phyloP scores from a whole-genome alignment of 2,329 filamentous ascomycete genomes.

The Trichoderma hamatum region DNA sequence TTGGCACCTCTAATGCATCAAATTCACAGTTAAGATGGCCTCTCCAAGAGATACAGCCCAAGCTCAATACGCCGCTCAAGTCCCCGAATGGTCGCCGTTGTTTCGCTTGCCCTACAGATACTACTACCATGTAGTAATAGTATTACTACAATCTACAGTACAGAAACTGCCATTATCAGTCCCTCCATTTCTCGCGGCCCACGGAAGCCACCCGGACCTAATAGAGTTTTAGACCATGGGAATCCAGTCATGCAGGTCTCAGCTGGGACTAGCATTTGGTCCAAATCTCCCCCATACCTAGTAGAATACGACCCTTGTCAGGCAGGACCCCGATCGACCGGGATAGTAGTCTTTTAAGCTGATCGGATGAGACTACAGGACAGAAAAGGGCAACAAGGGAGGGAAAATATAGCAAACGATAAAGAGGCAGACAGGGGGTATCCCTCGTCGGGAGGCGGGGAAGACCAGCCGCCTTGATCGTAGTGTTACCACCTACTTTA shows the following conservation, averaged over 20 bases:
- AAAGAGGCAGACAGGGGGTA: slow-evolving; percentile 2
- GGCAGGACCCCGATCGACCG: slow-evolving; percentile 16
- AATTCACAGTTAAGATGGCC: neutral
- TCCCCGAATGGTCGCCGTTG: neutral
- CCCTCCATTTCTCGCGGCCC: neutral
- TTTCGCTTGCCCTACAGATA: neutral
- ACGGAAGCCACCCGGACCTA: slow-evolving; percentile 7
- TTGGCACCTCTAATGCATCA: neutral
- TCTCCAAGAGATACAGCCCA: neutral
- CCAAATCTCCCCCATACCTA: neutral
- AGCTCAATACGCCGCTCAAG: neutral
- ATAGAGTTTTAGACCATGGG: neutral
- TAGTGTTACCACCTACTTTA: neutral
- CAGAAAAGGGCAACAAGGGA: neutral
- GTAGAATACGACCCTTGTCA: neutral
- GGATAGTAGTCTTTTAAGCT: neutral
- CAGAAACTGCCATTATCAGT: neutral
- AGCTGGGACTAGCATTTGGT: neutral
- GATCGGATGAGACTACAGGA: neutral
- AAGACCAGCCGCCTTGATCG: neutral
- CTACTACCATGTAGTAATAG: neutral
- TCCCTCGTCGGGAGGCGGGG: neutral
- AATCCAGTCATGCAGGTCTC: neutral
- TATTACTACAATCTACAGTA: neutral
- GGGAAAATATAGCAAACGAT: neutral